Evolutionary conservation across 176 grass and related monocot genomes (phyloP).

Genomic region (Paspalum notatum): DNA sequence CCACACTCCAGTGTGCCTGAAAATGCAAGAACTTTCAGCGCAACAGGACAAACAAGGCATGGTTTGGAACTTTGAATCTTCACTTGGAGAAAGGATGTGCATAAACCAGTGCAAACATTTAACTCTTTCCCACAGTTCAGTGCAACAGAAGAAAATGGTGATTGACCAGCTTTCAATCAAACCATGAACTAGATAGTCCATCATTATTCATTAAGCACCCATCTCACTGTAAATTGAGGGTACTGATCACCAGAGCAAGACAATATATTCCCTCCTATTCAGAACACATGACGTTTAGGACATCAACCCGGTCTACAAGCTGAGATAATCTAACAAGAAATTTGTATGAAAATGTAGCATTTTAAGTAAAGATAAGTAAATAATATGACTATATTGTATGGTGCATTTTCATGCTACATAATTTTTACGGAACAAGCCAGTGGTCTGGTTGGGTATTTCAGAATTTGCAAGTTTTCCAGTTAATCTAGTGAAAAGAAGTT

Average conservation of each 20-base stretch:
- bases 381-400: background rate
- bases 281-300: background rate
- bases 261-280: background rate
- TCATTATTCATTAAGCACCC: background rate
- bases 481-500: background rate
- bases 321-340: background rate
- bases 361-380: background rate
- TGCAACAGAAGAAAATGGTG: background rate
- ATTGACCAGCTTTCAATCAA: background rate
- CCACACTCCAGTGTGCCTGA: background rate
- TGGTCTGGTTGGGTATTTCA: background rate
- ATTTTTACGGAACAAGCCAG: background rate
- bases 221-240: background rate
- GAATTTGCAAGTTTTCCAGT: background rate
- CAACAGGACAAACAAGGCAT: background rate
- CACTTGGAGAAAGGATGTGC: background rate
- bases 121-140: background rate
- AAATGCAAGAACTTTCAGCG: background rate
- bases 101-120: background rate
- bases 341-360: background rate
- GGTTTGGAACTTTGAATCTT: background rate
- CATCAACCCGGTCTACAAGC: background rate
- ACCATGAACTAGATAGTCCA: background rate
- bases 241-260: background rate
- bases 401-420: background rate